Conservation (phyloP, 23 red algal genomes). For the Chondrus crispus region DNA sequence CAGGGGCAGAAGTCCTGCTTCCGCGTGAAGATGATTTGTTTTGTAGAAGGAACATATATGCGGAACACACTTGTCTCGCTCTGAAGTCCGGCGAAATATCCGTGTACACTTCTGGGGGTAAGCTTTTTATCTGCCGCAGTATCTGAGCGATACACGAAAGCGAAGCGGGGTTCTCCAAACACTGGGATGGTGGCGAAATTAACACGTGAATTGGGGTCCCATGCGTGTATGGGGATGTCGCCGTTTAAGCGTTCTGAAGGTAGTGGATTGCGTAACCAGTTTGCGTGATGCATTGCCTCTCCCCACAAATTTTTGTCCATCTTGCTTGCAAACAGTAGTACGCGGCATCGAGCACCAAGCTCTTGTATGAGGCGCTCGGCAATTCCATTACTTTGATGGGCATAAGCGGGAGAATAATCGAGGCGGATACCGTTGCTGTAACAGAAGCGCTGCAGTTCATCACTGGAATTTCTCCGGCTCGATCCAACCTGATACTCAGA, state of each 20-base stretch:
- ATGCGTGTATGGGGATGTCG: not conserved
- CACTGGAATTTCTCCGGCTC: not conserved
- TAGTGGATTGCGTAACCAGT: not conserved
- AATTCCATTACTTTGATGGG: not conserved
- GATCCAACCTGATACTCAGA: not conserved
- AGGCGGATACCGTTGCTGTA: not conserved
- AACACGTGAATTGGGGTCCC: not conserved
- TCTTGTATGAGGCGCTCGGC: conserved; percentile 6
- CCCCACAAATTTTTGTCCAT: not conserved
- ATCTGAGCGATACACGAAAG: not conserved
- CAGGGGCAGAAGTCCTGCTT: not conserved
- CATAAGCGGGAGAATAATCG: not conserved
- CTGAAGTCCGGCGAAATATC: not conserved
- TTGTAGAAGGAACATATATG: not conserved
- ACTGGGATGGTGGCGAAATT: not conserved
- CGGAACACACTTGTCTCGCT: not conserved
- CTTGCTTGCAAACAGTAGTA: not conserved
- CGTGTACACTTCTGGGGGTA: not conserved
- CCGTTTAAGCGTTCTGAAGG: not conserved
- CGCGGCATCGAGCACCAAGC: not conserved
- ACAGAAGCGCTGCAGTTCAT: not conserved
- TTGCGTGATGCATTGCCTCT: not conserved
- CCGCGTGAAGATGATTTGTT: not conserved
- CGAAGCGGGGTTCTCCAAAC: not conserved
- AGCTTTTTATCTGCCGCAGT: not conserved